Evolutionary conservation across 164 flowering plant genomes (phyloP), one percentile per base, ranked within the genome.

Genomic region (Vitis rotundifolia): DNA sequence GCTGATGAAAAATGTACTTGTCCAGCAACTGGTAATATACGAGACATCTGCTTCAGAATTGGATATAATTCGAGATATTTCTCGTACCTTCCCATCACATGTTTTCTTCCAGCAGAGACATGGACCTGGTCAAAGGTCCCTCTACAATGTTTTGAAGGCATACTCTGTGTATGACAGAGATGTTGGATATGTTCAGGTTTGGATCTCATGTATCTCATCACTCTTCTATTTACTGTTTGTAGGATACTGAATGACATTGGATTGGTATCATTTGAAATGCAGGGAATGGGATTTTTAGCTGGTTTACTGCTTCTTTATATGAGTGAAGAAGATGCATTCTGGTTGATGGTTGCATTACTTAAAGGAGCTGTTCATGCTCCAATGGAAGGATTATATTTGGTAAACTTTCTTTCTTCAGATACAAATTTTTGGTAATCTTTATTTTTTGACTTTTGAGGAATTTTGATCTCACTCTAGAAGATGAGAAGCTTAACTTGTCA

Each of bases 251-350:
- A 11, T 69, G 49, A 47, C 8, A 18, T 56, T 53, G 58, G 65
- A 66, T 18, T 54, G 52, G 50, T 59, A 22, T 13, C 58, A n/a
- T 73, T 70, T 61, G 29, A 70, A 71, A 72, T 84, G 79, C 87
- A 95, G 97, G 99, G 99, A 18, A 96, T 96, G 99, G 98, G 99
- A 18, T 96, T 93, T 81, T 74, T 96, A 69, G 97, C 97, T 68
- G 99, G 97, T 73, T 76, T 96, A 6, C 78, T 96, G 83, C 98
- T 96, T 76, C 99, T 96, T 66, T 96, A 96, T 73, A 96, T 96
- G 99, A 90, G 99, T 69, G 99, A 96, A 80, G 99, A 96, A 79
- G 99, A 96, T 87, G 99, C 98, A 61, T 96, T 96, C 78, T 96
- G 99, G 98, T 72, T 96, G 57, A 70, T 93, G 79, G 99, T 93